Evolutionary conservation across 768 basidiomycete species (phyloP).

Genomic region (Daedalea quercina): DNA sequence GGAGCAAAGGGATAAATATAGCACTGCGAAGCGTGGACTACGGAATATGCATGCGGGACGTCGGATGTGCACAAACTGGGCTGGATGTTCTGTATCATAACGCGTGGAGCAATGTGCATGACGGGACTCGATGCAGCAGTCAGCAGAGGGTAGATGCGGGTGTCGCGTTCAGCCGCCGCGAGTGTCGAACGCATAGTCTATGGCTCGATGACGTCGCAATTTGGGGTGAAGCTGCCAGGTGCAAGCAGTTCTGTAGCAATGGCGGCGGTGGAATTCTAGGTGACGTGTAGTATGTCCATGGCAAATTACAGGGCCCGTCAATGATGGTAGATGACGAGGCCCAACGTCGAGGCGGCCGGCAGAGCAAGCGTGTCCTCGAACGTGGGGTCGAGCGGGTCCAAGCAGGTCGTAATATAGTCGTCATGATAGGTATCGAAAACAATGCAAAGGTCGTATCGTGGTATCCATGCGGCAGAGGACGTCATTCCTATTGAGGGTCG

Average conservation of each 20-base stretch:
- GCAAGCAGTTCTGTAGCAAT: not conserved
- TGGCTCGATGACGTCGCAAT: too few species aligned
- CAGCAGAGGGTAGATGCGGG: not conserved
- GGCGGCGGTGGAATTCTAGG: not conserved
- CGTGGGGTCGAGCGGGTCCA: not conserved
- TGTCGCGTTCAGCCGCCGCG: not conserved
- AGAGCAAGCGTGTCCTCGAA: not conserved
- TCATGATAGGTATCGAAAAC: not conserved
- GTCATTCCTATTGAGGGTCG: not conserved
- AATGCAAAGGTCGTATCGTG: not conserved
- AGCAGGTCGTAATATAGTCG: not conserved
- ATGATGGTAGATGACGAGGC: not conserved
- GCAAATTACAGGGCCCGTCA: not conserved
- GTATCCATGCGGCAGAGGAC: conserved; percentile 3
- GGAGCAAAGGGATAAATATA: not conserved
- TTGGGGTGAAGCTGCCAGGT: not conserved
- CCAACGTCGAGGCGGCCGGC: not conserved
- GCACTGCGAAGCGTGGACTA: not conserved
- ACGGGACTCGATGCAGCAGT: not conserved
- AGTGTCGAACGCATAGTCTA: not conserved
- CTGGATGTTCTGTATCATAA: not conserved
- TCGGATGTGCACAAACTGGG: not conserved
- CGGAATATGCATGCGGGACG: conserved; percentile 1
- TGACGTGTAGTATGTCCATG: not conserved
- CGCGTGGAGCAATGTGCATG: not conserved